Percentiles rank a stretch among this genome's conserved stretches.
These are phyloP conservation scores for Cynara cardunculus DNA, from an alignment of 129 eudicot genomes.

Conservation along the genomic window DNA sequence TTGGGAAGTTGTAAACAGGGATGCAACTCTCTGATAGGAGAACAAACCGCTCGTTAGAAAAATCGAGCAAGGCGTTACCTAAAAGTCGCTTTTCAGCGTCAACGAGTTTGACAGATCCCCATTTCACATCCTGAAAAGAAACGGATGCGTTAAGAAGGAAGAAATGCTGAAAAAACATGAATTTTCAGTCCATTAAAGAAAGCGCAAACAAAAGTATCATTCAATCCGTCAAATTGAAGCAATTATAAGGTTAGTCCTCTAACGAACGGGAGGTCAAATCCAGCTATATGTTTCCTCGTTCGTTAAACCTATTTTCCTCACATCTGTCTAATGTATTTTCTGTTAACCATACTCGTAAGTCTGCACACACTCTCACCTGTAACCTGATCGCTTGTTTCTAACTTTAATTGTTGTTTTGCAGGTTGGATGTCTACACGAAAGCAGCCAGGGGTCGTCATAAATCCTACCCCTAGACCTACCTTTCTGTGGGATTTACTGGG, in stretches of 20 bases:
- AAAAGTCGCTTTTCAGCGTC: conserved; percentile 87
- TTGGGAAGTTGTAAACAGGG: conserved; percentile 72
- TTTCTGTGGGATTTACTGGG: neutral
- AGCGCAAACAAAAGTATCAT: neutral
- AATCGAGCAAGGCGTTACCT: conserved; percentile 92
- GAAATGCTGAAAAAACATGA: neutral
- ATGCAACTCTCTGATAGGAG: conserved; percentile 93
- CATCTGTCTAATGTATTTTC: too few species aligned
- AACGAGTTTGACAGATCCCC: conserved; percentile 76
- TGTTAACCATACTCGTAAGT: too few species aligned
- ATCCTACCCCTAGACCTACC: neutral
- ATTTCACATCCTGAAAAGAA: conserved; percentile 50
- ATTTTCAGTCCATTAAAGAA: neutral
- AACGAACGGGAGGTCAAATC: neutral
- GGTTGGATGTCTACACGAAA: too few species aligned
- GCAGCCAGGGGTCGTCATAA: neutral
- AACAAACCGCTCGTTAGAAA: conserved; percentile 85
- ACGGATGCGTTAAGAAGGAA: neutral
- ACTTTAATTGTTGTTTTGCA: too few species aligned
- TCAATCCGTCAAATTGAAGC: neutral
- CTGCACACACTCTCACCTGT: too few species aligned
- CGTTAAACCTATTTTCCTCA: neutral
- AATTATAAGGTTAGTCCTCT: neutral
- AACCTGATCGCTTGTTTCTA: too few species aligned
- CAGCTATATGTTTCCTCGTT: neutral